phyloP scores from a whole-genome alignment of 805 yeast genomes.

The Jamesozyma lodderae region DNA sequence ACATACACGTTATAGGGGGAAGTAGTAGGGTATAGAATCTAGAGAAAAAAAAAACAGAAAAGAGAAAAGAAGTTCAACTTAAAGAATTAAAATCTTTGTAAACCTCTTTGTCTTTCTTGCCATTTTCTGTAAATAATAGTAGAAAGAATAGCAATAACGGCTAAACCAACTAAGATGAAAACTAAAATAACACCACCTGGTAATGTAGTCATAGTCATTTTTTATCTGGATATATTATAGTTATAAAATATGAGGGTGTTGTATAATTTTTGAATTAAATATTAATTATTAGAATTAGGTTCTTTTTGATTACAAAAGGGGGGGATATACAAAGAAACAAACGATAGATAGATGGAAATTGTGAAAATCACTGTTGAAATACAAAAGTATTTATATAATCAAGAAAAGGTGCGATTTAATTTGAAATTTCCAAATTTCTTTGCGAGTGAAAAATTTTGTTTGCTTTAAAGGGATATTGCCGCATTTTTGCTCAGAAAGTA shows the following conservation, averaged over 20 bases:
- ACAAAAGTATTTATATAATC: too few relatives aligned
- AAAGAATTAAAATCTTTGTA: conserved; percentile 27
- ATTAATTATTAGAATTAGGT: too few relatives aligned
- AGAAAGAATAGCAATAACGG: conserved; percentile 26
- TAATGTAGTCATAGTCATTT: conserved; percentile 36
- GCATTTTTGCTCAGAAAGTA: too few relatives aligned
- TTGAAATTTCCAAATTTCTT: too few relatives aligned
- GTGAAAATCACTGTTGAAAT: too few relatives aligned
- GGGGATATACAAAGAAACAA: too few relatives aligned
- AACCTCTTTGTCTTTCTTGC: conserved; percentile 33
- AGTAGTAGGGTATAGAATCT: background rate
- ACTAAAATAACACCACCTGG: conserved; percentile 72
- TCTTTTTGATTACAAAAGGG: too few relatives aligned
- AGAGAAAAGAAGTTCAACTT: background rate
- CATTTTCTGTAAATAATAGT: conserved; percentile 28
- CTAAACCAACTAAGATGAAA: conserved; percentile 36
- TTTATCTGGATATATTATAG: background rate
- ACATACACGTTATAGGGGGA: background rate
- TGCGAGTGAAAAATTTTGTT: too few relatives aligned
- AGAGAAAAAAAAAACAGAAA: background rate
- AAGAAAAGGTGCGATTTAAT: too few relatives aligned
- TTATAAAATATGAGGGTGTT: too few relatives aligned
- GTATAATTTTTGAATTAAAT: conserved; percentile 1
- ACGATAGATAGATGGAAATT: too few relatives aligned
- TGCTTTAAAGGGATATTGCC: too few relatives aligned